These are phyloP conservation scores for Teratosphaeriaceae sp. DNA, from an alignment of 2,329 filamentous ascomycete genomes.

Conservation along the genomic window DNA sequence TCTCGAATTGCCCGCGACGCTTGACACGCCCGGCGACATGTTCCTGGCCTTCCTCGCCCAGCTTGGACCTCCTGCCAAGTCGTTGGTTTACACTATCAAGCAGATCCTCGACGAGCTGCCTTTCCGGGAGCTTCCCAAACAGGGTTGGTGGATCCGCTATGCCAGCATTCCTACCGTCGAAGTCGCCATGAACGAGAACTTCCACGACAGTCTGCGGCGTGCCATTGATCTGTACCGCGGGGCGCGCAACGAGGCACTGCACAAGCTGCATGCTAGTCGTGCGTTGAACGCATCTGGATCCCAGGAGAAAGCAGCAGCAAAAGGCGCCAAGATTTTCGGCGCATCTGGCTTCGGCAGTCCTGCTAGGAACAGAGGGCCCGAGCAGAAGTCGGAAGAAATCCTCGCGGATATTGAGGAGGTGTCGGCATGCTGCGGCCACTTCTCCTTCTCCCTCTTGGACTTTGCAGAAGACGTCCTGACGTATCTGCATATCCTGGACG, in stretches of 20 bases:
- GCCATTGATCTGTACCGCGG: constrained; percentile 73
- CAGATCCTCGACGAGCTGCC: constrained; percentile 83
- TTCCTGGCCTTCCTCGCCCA: constrained; percentile 86
- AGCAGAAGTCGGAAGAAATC: constrained; percentile 48
- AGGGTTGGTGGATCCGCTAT: neutral
- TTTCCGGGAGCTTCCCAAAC: constrained; percentile 47
- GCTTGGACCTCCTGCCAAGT: constrained; percentile 92
- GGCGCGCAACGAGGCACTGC: constrained; percentile 68
- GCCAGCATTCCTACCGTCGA: constrained; percentile 46
- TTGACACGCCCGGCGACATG: constrained; percentile 60
- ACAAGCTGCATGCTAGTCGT: constrained; percentile 73
- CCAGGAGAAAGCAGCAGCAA: constrained; percentile 43
- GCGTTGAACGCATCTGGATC: constrained; percentile 50
- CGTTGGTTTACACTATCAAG: constrained; percentile 82
- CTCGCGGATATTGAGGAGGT: constrained; percentile 96
- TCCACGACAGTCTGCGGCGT: constrained; percentile 70
- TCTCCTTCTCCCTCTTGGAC: constrained; percentile 83
- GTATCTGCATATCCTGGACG: constrained; percentile 77
- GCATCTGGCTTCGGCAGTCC: neutral
- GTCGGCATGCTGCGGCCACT: constrained; percentile 94
- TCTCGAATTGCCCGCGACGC: neutral
- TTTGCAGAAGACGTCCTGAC: constrained; percentile 84
- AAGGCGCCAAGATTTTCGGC: neutral
- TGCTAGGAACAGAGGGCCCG: neutral
- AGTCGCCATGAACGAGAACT: constrained; percentile 71